phyloP scores from a whole-genome alignment of 2,329 filamentous ascomycete genomes.

The Aspergillus arachidicola region DNA sequence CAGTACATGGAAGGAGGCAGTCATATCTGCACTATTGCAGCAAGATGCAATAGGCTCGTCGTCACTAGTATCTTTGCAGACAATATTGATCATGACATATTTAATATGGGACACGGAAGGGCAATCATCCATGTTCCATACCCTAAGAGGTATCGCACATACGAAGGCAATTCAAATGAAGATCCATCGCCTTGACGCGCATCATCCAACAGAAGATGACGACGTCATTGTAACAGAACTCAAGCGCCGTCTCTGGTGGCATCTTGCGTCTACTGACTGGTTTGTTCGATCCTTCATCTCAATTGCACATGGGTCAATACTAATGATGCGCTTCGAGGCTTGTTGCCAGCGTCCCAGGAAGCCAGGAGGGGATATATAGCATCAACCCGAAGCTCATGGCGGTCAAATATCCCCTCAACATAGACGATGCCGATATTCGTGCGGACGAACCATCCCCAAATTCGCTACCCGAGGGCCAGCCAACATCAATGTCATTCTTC shows the following conservation, averaged over 20 bases:
- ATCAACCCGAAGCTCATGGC: background rate
- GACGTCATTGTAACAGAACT: background rate
- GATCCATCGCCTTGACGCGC: background rate
- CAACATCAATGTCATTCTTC: constrained; percentile 4
- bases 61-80: background rate
- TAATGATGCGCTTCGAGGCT: background rate
- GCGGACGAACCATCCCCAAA: background rate
- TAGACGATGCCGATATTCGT: background rate
- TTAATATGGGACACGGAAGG: constrained; percentile 8
- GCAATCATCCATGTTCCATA: constrained; percentile 2
- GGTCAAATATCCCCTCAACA: background rate
- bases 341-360: background rate
- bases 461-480: background rate
- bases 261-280: constrained; percentile 4
- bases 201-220: background rate
- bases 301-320: background rate
- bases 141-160: constrained; percentile 2
- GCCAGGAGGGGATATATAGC: background rate
- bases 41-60: background rate
- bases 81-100: background rate
- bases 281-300: background rate
- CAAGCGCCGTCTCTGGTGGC: constrained; percentile 5
- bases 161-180: constrained; percentile 4
- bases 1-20: background rate
- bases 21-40: background rate